A percentile compares a stretch with the other conserved stretches of the same genome.
Conservation (phyloP, 306 rosid genomes). For the Morella rubra region DNA sequence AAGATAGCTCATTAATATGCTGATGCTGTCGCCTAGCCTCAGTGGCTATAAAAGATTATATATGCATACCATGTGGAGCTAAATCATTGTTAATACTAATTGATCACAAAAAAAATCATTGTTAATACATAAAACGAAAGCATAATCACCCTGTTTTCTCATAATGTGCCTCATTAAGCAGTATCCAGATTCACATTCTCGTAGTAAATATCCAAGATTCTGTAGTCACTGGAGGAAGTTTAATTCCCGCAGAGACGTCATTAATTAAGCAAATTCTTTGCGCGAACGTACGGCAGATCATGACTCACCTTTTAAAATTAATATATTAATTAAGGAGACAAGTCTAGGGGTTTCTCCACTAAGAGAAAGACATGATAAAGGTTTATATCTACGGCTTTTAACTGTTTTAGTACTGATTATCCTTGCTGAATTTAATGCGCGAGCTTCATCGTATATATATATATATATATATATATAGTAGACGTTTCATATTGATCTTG, state of each 20-base stretch:
- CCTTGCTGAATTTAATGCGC: not conserved
- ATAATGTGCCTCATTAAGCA: not conserved
- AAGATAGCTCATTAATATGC: constrained; percentile 25
- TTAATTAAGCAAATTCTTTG: too few species aligned
- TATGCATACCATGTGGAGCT: too few species aligned
- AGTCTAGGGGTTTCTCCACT: too few species aligned
- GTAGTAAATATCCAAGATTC: not conserved
- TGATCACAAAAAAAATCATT: not conserved
- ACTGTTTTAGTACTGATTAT: not conserved
- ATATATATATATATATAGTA: too few species aligned
- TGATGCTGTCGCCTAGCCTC: not conserved
- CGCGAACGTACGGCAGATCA: too few species aligned
- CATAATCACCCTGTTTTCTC: too few species aligned
- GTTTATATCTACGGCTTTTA: not conserved
- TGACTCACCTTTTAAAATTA: too few species aligned
- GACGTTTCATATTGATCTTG: too few species aligned
- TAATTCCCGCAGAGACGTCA: not conserved
- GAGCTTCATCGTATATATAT: not conserved
- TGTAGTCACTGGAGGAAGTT: not conserved
- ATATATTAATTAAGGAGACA: too few species aligned
- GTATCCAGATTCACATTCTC: not conserved
- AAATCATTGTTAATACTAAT: not conserved
- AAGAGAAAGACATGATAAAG: not conserved
- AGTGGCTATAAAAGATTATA: not conserved
- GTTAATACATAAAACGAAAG: too few species aligned